Evolutionary conservation across 2,329 filamentous ascomycete species (phyloP), one percentile per base, ranked within the genome.

Genomic region (Ophiostoma sp.): DNA sequence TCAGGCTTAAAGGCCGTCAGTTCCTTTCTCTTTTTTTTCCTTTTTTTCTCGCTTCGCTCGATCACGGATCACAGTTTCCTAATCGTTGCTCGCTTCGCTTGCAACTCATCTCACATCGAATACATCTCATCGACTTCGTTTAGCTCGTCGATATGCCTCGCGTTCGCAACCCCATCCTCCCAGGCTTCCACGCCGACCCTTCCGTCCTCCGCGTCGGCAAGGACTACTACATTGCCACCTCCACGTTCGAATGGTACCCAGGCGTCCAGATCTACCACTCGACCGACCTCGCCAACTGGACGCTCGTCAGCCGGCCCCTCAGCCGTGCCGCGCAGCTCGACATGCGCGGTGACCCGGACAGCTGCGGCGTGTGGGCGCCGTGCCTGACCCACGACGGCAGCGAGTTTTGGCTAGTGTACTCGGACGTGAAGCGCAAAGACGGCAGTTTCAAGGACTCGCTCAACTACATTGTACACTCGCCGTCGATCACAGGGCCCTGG

Each of bases 361-460:
- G 86, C 78, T 88, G 87, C 76, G 88, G 87, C 50, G 82, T 91
- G n/a, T 91, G 89, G 88, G 89, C 89, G 1, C 89, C 89, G 0
- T 91, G 89, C 77, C 83, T 91, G 25, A 87, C 85, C 0, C 87
- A 91, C 76, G 88, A 90, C 75, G 88, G 87, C 63, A 82, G 85
- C 2, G 85, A 81, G 71, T 91, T 90, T 80, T 91, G 86, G 84
- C 85, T 91, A 5, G 89, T 91, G 1, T 91, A 89, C 79, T 90
- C 89, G 0, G 88, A 91, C 77, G 88, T 91, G 19, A 91, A 90
- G 81, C 87, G 89, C 75, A 91, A 91, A 78, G 89, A 91, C 76
- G 89, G 89, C 15, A 87, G 86, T 2, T 90, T 90, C 84, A 76
- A 76, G 70, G 75, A 76, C 75, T 31, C 59, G 69, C 73, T 74